Percentiles rank a stretch among this genome's conserved stretches.
phyloP scores from a whole-genome alignment of 148 eudicot species.

The Nepenthes mirabilis region DNA sequence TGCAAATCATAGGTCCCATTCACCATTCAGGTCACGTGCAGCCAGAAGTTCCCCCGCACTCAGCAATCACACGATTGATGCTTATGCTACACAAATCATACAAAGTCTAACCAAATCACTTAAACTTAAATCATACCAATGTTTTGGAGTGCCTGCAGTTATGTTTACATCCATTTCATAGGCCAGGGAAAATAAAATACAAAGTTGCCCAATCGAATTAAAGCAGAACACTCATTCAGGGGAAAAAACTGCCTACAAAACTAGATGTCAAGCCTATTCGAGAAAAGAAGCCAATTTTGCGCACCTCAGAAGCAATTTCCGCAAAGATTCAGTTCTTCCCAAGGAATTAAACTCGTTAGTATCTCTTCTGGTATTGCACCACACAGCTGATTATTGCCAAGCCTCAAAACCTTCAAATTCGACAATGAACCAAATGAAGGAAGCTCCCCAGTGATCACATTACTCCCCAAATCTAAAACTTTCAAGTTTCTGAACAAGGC shows the following conservation, averaged over 20 bases:
- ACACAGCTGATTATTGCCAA: constrained; percentile 46
- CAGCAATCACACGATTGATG: too few relatives aligned
- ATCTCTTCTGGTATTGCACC: constrained; percentile 58
- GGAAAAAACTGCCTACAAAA: neutral
- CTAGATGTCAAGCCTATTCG: neutral
- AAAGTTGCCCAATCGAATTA: too few relatives aligned
- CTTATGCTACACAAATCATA: too few relatives aligned
- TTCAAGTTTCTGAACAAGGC: constrained; percentile 54
- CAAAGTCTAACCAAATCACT: too few relatives aligned
- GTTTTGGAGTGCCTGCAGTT: too few relatives aligned
- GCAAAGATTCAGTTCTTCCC: constrained; percentile 77
- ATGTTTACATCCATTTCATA: too few relatives aligned
- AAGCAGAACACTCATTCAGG: too few relatives aligned
- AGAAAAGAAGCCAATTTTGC: constrained; percentile 1
- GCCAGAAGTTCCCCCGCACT: too few relatives aligned
- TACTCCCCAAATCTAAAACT: constrained; percentile 69
- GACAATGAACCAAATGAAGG: constrained; percentile 43
- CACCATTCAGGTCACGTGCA: too few relatives aligned
- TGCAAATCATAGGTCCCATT: neutral
- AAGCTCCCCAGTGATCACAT: constrained; percentile 55
- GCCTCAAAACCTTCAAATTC: constrained; percentile 52
- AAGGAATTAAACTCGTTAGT: constrained; percentile 36
- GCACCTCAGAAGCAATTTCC: constrained; percentile 85
- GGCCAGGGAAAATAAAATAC: too few relatives aligned
- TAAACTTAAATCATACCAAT: too few relatives aligned